phyloP scores from a whole-genome alignment of 129 eudicot species.

The Rutidosis leptorrhynchoides region DNA sequence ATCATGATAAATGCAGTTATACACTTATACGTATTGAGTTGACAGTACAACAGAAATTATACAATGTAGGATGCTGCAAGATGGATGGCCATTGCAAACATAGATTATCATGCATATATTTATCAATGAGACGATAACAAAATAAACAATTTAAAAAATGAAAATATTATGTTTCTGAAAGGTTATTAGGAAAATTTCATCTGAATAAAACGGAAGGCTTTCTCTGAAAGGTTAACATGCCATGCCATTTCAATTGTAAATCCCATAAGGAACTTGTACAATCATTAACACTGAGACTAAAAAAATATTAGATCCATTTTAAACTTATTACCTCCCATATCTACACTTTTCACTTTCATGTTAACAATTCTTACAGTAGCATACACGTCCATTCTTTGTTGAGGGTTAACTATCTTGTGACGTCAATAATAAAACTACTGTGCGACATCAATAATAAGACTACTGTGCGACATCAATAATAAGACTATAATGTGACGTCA shows the following conservation, averaged over 20 bases:
- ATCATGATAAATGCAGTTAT: slow-evolving; percentile 4
- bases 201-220: too few species aligned
- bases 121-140: background rate
- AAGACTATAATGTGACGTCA: too few species aligned
- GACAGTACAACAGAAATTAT: background rate
- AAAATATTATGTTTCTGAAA: too few species aligned
- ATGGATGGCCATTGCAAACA: background rate
- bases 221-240: background rate
- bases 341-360: background rate
- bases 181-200: too few species aligned
- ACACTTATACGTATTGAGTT: slow-evolving; percentile 3
- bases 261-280: background rate
- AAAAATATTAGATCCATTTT: background rate
- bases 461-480: slow-evolving; percentile 1
- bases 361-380: slow-evolving; percentile 10
- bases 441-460: background rate
- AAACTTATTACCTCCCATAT: background rate
- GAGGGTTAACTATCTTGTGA: slow-evolving; percentile 5
- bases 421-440: background rate
- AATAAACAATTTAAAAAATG: too few species aligned
- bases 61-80: slow-evolving; percentile 6
- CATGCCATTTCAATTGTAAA: too few species aligned
- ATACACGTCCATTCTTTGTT: background rate
- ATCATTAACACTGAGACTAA: background rate
- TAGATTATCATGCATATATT: background rate